Base-by-base conservation (phyloP, 2,329 filamentous ascomycete species). In the Xylogone sp. region DNA sequence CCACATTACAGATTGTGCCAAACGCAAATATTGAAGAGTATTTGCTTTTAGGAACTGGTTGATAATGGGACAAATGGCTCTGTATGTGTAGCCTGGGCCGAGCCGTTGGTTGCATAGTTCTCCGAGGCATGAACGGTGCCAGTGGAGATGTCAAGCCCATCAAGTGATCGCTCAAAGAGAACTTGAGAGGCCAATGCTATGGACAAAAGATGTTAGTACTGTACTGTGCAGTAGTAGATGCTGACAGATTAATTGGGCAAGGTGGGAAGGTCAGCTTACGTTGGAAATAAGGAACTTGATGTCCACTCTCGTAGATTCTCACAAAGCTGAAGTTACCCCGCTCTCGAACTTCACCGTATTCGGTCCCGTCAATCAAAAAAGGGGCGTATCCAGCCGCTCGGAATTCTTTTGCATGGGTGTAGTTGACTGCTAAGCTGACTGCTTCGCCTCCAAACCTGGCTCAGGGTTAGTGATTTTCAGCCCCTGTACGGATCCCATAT, bases 281-380 rank as follows among this genome's bases (percentile, higher is more conserved):
- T 39, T 39, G 34, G 34, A 39, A 39, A 39, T 39, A 39, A 6
- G 34, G 34, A 5, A 39, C 34, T 39, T 39, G 34, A 39, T 39
- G 34, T 39, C 34, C 34, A 16, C 34, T 39, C 50, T 64, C 56
- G 22, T 59, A 73, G 1, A 62, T 42, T 19, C 60, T 48, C 7
- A 57, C 20, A 45, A 62, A 62, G 2, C 55, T 58, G 22, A 64
- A 62, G 50, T 84, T 84, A 12, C 80, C 81, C 55, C 75, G 81
- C 61, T 85, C 80, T 5, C 81, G 72, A 0, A 83, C 82, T 54
- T 76, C 73, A 9, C 82, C 82, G 69, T 80, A 68, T 72, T 76
- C 69, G 9, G 71, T 70, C 13, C 71, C 73, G 55, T 83, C 77
- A 9, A 83, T 76, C 2, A 76, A 59, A 44, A 86, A 75, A 6